Percentiles rank a stretch among this genome's conserved stretches.
Conservation (phyloP, 2,329 filamentous ascomycete species). For the Alternaria sp. region DNA sequence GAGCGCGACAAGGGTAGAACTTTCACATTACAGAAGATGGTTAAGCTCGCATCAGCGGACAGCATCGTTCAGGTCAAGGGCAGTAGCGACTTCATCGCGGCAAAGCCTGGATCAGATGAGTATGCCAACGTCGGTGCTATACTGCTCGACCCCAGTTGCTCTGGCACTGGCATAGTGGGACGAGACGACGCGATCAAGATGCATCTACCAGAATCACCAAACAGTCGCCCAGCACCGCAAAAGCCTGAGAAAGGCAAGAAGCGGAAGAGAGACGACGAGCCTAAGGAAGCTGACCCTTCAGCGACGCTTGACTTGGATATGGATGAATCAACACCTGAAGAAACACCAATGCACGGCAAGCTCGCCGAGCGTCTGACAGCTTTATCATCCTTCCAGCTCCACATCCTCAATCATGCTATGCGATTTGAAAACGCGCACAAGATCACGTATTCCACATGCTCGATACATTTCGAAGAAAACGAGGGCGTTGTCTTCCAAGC, state of each 20-base stretch:
- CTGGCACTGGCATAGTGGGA: slow-evolving; percentile 91
- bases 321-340: slow-evolving; percentile 46
- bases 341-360: slow-evolving; percentile 44
- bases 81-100: slow-evolving; percentile 81
- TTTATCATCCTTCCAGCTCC: slow-evolving; percentile 81
- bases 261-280: slow-evolving; percentile 34
- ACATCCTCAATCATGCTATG: slow-evolving; percentile 83
- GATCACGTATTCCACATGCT: slow-evolving; percentile 94
- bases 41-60: slow-evolving; percentile 75
- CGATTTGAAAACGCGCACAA: slow-evolving; percentile 69
- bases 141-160: slow-evolving; percentile 92
- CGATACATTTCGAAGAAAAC: slow-evolving; percentile 85
- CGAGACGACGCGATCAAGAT: slow-evolving; percentile 78
- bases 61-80: slow-evolving; percentile 70
- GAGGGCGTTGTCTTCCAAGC: slow-evolving; percentile 80
- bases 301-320: slow-evolving; percentile 30
- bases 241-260: slow-evolving; percentile 37
- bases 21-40: slow-evolving; percentile 83
- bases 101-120: slow-evolving; percentile 67
- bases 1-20: slow-evolving; percentile 77
- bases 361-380: slow-evolving; percentile 67
- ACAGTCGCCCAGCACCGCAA: slow-evolving; percentile 27
- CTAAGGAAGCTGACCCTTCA: slow-evolving; percentile 5
- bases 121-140: slow-evolving; percentile 78
- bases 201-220: slow-evolving; percentile 54